phyloP scores from a whole-genome alignment of 2,329 filamentous ascomycete species.

The Calonectria leucothoes region DNA sequence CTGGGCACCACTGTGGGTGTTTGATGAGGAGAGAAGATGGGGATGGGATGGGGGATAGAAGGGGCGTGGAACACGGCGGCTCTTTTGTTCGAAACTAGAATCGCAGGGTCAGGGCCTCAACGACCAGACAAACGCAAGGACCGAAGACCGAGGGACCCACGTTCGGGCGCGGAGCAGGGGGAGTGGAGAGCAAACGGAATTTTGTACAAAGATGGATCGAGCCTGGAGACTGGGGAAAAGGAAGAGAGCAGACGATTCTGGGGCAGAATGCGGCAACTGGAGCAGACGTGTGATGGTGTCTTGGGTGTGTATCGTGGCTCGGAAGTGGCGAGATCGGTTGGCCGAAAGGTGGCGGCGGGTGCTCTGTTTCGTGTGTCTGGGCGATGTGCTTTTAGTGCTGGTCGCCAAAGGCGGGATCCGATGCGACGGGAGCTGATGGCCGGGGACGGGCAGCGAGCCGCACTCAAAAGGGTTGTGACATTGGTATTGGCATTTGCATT shows the following conservation, averaged over 20 bases:
- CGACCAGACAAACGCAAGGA: constrained; percentile 15
- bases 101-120: constrained; percentile 38
- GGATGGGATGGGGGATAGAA: constrained; percentile 34
- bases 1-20: constrained; percentile 33
- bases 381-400: constrained; percentile 8
- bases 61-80: constrained; percentile 43
- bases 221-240: constrained; percentile 19
- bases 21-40: constrained; percentile 24
- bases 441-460: constrained; percentile 38
- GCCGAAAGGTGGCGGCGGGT: constrained; percentile 18
- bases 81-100: constrained; percentile 45
- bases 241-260: constrained; percentile 10
- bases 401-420: constrained; percentile 26
- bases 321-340: constrained; percentile 38
- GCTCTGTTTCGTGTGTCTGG: constrained; percentile 7
- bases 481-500: constrained; percentile 12
- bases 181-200: constrained; percentile 18
- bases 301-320: constrained; percentile 29
- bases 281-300: background rate
- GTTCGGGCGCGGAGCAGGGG: constrained; percentile 3
- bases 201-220: constrained; percentile 15
- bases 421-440: constrained; percentile 38
- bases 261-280: background rate
- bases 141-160: constrained; percentile 1
- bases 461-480: constrained; percentile 24